Percentiles rank a stretch among this genome's conserved stretches.
Conservation (phyloP, 176 grass and related monocot genomes). For the Tuctoria greenei region DNA sequence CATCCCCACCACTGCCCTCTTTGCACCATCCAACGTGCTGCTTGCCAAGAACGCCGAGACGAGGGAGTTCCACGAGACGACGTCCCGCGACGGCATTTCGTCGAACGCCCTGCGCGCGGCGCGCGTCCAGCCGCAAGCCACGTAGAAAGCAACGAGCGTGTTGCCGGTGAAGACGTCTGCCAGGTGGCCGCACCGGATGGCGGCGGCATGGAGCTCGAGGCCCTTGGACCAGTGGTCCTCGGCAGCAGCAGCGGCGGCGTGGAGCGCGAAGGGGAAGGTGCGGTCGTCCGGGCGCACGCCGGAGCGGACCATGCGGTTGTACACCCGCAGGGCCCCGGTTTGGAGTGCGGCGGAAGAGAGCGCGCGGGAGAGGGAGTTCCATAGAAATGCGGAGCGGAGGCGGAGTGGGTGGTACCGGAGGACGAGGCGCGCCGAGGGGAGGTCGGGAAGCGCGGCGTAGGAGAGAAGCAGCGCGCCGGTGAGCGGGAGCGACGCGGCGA, state of each 20-base stretch:
- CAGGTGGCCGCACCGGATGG: conserved; percentile 46
- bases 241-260: conserved; percentile 32
- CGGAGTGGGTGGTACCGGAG: conserved; percentile 47
- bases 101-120: conserved; percentile 55
- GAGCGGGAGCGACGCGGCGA: conserved; percentile 40
- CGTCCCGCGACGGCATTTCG: conserved; percentile 58
- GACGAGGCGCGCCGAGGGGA: conserved; percentile 47
- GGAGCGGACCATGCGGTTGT: conserved; percentile 56
- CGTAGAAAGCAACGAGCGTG: conserved; percentile 67
- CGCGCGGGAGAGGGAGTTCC: conserved; percentile 84
- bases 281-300: conserved; percentile 56
- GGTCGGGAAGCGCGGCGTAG: conserved; percentile 47
- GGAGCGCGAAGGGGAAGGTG: conserved; percentile 72
- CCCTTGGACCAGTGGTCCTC: conserved; percentile 42
- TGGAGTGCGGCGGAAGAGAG: conserved; percentile 46
- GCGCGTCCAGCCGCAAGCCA: conserved; percentile 13
- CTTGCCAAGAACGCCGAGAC: conserved; percentile 49
- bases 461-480: conserved; percentile 65
- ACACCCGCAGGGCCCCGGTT: conserved; percentile 38
- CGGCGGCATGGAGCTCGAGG: conserved; percentile 62
- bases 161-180: conserved; percentile 65
- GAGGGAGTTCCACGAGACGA: conserved; percentile 81
- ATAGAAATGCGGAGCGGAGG: conserved; percentile 55
- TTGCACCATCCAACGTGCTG: conserved; percentile 38
- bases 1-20: conserved; percentile 35